Evolutionary conservation across 352 stramenopile genomes (phyloP), one percentile per base, ranked within the genome.

Genomic region (Phytophthora fragariaefolia): DNA sequence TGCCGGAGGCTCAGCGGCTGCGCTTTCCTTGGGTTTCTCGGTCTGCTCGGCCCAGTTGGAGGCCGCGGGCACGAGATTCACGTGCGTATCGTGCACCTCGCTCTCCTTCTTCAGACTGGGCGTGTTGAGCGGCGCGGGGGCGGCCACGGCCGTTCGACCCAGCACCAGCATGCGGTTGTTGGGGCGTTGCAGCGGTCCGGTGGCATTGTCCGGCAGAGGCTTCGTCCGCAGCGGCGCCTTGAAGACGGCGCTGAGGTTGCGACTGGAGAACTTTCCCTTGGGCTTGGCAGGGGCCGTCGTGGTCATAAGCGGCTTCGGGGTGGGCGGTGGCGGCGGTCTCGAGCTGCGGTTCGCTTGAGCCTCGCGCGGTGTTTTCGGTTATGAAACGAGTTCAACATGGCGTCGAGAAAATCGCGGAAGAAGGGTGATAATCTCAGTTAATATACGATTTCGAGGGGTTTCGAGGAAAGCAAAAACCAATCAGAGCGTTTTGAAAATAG

Each of bases 71-170:
- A 86, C 76, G 4, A 84, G 62, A 51, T 53, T 76, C 51, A 82
- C 75, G n/a, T 68, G 56, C 15, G 73, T 58, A 49, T 87, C 67
- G 28, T 83, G 71, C 20, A 66, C 63, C n/a, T 80, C 72, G 56
- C 78, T 78, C 51, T 93, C 83, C 42, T 79, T 80, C 50, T 85
- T 86, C 17, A 92, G 61, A 67, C 85, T 95, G 13, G 82, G 82
- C 24, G 87, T 92, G 70, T 95, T 95, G 63, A 93, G 82, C 1
- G 87, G 85, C n/a, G 83, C 74, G 18, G 85, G 85, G 24, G 80
- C 67, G 0, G 76, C 58, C n/a, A 73, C 68, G 12, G 63, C 49
- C 23, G 72, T 51, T 13, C 56, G 64, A 17, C 75, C 73, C 45
- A 92, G 68, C 57, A 92, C 80, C 32, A 90, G 66, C 80, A 90